These are phyloP conservation scores for Boletus eberwhitei DNA, from an alignment of 768 basidiomycete species.

Conservation along the genomic window DNA sequence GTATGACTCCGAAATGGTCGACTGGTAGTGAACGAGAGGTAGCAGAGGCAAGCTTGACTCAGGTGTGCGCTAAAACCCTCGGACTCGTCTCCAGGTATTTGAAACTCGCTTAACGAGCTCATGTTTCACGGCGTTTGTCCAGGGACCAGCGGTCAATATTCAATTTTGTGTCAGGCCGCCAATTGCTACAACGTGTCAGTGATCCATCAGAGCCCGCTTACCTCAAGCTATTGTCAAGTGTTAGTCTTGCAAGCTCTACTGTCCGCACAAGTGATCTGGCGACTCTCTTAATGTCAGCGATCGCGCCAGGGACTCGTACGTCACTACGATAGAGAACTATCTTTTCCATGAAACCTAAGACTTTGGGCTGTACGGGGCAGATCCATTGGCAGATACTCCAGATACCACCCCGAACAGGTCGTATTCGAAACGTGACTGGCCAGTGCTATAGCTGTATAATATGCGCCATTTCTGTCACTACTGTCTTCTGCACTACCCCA, in stretches of 20 bases:
- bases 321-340: slow-evolving; percentile 15
- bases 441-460: slow-evolving; percentile 18
- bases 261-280: slow-evolving; percentile 4
- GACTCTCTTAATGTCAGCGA: slow-evolving; percentile 11
- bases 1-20: not conserved
- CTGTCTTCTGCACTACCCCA: slow-evolving; percentile 5
- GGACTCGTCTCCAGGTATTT: slow-evolving; percentile 15
- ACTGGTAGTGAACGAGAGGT: not conserved
- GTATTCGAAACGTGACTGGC: slow-evolving; percentile 27
- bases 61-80: slow-evolving; percentile 18
- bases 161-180: slow-evolving; percentile 15
- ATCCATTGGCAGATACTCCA: slow-evolving; percentile 2
- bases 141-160: slow-evolving; percentile 7
- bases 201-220: not conserved
- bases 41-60: not conserved
- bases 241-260: not conserved
- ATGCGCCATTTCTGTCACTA: slow-evolving; percentile 9
- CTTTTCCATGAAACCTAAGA: slow-evolving; percentile 4
- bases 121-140: slow-evolving; percentile 1
- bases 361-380: slow-evolving; percentile 8
- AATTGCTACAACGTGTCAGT: slow-evolving; percentile 15
- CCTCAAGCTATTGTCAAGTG: slow-evolving; percentile 5
- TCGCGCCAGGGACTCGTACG: slow-evolving; percentile 16
- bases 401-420: slow-evolving; percentile 11
- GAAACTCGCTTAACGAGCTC: slow-evolving; percentile 15